Evolutionary conservation across 306 rosid genomes (phyloP), one percentile per base, ranked within the genome.

Genomic region (Psophocarpus tetragonolobus): DNA sequence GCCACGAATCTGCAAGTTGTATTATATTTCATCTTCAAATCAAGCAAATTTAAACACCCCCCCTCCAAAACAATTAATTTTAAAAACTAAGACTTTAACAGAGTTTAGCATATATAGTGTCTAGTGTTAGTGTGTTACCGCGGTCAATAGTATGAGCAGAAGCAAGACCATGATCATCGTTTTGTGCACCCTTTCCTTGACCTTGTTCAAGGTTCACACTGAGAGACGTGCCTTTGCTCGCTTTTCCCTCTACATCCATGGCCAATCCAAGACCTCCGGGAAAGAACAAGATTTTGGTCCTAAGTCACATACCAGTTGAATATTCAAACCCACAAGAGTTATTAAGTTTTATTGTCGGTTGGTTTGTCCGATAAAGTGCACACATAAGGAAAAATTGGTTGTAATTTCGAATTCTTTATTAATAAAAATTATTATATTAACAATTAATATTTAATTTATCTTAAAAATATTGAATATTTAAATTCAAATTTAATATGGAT

Each of bases 101-200:
- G 3, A 65, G 39, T 0, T 20, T 21, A 32, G 48, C 32, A 15
- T 21, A 60, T 27, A 24, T 35, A 10, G 38, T n/a, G 24, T 21
- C 15, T 1, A 20, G 3, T 15, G 1, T 0, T 35, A 44, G 4
- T 14, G 23, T 9, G 18, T 69, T 86, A 89, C 93, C 93, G 3
- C 41, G 73, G 51, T 76, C 91, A 54, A 83, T 64, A 1, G 87
- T 83, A 61, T 89, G 93, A 79, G 93, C 93, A 44, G 93, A 63
- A 2, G 88, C 74, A 30, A 68, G 58, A 8, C 33, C 68, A 84
- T 4, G 30, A 67, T 74, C 84, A 73, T 63, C 64, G 18, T 47
- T 63, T 61, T 47, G 76, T 54, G 21, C 33, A 51, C 35, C 30
- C 44, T 57, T 68, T 38, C 63, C 47, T 26, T 12, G 82, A 60